Percentiles rank a stretch among this genome's conserved stretches.
Evolutionary conservation across 345 rosid genomes (phyloP).

Genomic region (Camelina hispida): DNA sequence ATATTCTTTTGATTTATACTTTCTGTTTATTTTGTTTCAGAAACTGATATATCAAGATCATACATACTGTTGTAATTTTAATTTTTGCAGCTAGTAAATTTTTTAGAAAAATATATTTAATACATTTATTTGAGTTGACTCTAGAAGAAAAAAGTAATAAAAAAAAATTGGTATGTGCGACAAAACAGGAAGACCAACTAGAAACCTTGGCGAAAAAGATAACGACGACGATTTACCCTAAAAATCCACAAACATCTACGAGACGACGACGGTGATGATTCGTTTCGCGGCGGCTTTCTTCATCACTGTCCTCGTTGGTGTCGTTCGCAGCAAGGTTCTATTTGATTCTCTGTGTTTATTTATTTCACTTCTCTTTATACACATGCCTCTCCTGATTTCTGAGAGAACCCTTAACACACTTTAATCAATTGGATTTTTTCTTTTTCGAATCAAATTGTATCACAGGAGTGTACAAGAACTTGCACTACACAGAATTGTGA

Average conservation of each 20-base stretch:
- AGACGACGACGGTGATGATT: slow-evolving; percentile 18
- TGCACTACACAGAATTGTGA: slow-evolving; percentile 79
- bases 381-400: neutral
- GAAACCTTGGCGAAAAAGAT: slow-evolving; percentile 43
- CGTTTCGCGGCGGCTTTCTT: slow-evolving; percentile 43
- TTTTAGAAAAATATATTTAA: neutral
- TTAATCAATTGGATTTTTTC: neutral
- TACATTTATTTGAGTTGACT: slow-evolving; percentile 11
- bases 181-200: slow-evolving; percentile 16
- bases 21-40: neutral
- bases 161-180: neutral
- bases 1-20: neutral
- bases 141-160: neutral
- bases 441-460: neutral
- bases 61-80: too few species aligned
- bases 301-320: slow-evolving; percentile 43
- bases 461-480: slow-evolving; percentile 69
- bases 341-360: neutral
- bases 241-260: neutral
- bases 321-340: slow-evolving; percentile 43
- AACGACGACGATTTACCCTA: neutral
- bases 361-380: neutral
- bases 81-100: neutral
- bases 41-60: neutral
- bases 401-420: neutral